Evolutionary conservation across 225 moss, liverwort and hornwort genomes (phyloP).

Genomic region (Neckera pumila): DNA sequence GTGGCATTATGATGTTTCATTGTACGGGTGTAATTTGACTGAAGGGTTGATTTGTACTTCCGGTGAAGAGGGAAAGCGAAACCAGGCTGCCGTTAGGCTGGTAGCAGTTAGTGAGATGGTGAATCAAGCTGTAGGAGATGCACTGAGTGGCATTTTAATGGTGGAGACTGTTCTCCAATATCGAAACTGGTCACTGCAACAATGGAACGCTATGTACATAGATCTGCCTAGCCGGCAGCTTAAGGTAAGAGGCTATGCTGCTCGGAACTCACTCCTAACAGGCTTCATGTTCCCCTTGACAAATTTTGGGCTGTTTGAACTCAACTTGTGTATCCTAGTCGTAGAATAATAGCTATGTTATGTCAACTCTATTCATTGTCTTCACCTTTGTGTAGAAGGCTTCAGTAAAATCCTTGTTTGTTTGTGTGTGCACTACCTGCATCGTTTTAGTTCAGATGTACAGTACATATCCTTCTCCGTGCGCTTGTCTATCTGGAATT

Average conservation of each 20-base stretch:
- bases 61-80: conserved; percentile 25
- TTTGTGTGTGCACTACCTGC: not conserved
- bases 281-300: not conserved
- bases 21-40: not conserved
- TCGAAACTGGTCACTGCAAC: conserved; percentile 68
- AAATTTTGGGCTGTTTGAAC: not conserved
- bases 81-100: conserved; percentile 48
- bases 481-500: not conserved
- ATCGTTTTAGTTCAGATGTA: not conserved
- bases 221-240: conserved; percentile 95
- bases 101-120: conserved; percentile 76
- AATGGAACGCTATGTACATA: conserved; percentile 78
- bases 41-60: not conserved
- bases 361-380: not conserved
- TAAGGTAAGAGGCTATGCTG: conserved; percentile 37
- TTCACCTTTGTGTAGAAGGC: not conserved
- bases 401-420: not conserved
- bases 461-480: not conserved
- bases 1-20: not conserved
- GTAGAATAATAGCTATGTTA: not conserved
- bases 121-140: conserved; percentile 97
- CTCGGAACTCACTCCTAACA: not conserved
- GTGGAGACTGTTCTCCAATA: conserved; percentile 67
- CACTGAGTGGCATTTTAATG: conserved; percentile 90
- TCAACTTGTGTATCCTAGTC: not conserved